Evolutionary conservation across 345 rosid genomes (phyloP).

Genomic region (Corchorus capsularis): DNA sequence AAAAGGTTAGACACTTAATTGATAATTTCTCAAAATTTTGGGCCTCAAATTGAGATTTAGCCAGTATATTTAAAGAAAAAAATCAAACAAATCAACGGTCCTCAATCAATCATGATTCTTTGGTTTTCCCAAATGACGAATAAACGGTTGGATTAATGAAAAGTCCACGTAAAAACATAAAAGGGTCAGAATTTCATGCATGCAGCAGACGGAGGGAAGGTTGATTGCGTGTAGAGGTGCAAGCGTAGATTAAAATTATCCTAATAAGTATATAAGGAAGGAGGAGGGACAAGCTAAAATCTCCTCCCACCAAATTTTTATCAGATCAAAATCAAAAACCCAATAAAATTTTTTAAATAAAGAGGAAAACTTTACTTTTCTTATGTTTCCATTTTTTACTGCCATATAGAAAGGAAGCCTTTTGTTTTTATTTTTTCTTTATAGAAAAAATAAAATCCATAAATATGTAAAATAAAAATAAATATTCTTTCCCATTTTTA

Average conservation of each 20-base stretch:
- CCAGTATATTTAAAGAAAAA: too few species aligned
- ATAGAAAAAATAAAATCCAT: neutral
- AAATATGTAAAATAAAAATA: neutral
- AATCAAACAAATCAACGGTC: too few species aligned
- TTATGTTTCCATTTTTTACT: neutral
- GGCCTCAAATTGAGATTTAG: too few species aligned
- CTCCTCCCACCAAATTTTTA: neutral
- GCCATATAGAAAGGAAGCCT: neutral
- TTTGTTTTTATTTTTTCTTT: neutral
- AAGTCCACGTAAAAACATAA: neutral
- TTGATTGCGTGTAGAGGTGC: neutral
- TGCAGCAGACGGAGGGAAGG: neutral
- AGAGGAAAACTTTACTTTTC: neutral
- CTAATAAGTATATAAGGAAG: neutral
- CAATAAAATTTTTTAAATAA: neutral
- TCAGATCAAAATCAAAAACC: neutral
- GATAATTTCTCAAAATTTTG: too few species aligned
- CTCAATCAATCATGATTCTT: too few species aligned
- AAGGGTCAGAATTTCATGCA: neutral
- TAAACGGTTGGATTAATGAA: too few species aligned
- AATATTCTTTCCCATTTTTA: constrained; percentile 25
- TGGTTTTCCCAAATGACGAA: too few species aligned
- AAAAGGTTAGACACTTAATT: too few species aligned
- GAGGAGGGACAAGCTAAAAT: too few species aligned
- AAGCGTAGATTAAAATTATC: neutral